Base-by-base conservation (phyloP, 2,329 filamentous ascomycete genomes). In the Neocucurbitaria cava region DNA sequence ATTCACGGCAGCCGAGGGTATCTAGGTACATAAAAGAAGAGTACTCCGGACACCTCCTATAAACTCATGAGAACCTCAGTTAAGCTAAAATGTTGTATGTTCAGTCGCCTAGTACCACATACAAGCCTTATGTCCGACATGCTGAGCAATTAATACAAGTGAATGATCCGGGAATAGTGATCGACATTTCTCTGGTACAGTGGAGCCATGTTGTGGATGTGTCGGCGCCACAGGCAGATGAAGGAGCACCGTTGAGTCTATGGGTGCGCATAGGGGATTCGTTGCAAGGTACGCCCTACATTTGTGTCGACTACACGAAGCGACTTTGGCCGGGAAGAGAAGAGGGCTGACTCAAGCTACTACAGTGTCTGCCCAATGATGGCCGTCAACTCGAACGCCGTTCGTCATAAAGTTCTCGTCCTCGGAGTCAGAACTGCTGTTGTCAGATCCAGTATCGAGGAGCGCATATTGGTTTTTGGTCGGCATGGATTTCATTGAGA, bases 391-490 rank as follows among this genome's bases (percentile, higher is more conserved):
- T 13, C 45, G 52, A n/a, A 70, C 49, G 36, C 65, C 64, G n/a
- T 61, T 58, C 21, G 42, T 60, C 43, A 59, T 43, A 45, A 62
- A 69, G 10, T 58, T 62, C n/a, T 64, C 61, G 5, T 64, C 59
- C 8, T 73, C 70, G 7, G 61, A 66, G 8, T 69, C 67, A 9
- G 70, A 69, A 3, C 64, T 65, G 5, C 56, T 24, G 5, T 54
- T 24, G 17, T 72, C 68, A 6, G 62, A 61, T 46, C 68, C 60
- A 31, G 64, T 65, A 35, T 69, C 62, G 45, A 71, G 65, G 50
- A 73, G 58, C 59, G 69, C 57, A 62, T 73, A 70, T 56, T 70
- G 65, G 62, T 62, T 76, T 23, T 71, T 31, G 59, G 58, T 46
- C 61, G 73, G 38, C 20, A 58, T 52, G 2, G 64, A 44, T 35